Base-by-base conservation (phyloP, 805 yeast species). In the Yarrowia keelungensis region DNA sequence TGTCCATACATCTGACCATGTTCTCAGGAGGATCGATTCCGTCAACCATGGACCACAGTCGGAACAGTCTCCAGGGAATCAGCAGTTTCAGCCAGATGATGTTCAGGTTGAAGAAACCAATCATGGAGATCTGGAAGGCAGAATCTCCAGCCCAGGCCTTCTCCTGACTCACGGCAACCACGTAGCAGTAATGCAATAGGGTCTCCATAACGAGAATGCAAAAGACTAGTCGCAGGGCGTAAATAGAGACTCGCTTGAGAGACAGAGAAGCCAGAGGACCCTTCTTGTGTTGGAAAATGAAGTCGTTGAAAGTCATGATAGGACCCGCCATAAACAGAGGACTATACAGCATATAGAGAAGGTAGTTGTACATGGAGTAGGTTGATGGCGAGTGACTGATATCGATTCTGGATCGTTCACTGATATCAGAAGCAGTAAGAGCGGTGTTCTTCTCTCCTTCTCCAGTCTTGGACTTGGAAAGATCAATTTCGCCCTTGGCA, bases 321-420 rank as follows among this genome's bases (percentile, higher is more conserved):
- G 99, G 99, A 1, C 99, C 99, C 2, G 97, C 98, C 73, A 95
- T 88, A 78, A 90, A 91, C 59, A 95, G 80, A 3, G 99, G 99
- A 0, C 97, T 86, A 74, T 95, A 95, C 5, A 89, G 79, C 42
- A 91, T 76, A 75, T 92, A 95, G 0, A 97, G 88, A 50, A 92
- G 70, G 76, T 89, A 91, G 75, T 91, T 90, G 51, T 77, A 65
- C n/a, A 87, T 73, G 41, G 81, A 82, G 78, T 92, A 95, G 89
- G 82, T 5, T 89, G 89, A 1, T 4, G 32, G 45, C 2, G 49
- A 38, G 43, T 41, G 51, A 22, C 61, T 53, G 43, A 43, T 36
- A 9, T 43, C 61, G 26, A 65, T 42, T 65, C 68, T 26, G 15
- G 41, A 36, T 53, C 61, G 50, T 16, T 89, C 88, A 5, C 38